These are phyloP conservation scores for Podila horticola DNA, from an alignment of 192 early-diverging fungal species.

Conservation along the genomic window DNA sequence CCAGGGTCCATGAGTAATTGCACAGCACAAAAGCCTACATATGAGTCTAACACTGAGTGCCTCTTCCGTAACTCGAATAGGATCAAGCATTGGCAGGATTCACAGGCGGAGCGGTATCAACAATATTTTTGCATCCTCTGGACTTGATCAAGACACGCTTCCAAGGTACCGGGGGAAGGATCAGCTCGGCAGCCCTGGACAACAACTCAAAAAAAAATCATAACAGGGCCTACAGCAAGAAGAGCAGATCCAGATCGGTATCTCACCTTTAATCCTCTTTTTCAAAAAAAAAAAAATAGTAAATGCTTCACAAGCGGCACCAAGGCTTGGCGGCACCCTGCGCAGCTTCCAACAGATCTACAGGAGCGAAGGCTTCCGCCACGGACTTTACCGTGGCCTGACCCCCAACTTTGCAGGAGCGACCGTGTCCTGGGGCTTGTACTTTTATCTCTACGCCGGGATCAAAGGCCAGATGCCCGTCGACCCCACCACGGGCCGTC, in stretches of 20 bases:
- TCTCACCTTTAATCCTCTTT: neutral
- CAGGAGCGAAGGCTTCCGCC: slow-evolving; percentile 65
- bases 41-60: neutral
- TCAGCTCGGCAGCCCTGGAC: too few relatives aligned
- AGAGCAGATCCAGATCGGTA: neutral
- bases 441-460: slow-evolving; percentile 89
- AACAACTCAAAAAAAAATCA: too few relatives aligned
- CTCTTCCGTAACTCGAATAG: slow-evolving; percentile 23
- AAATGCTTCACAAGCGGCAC: slow-evolving; percentile 64
- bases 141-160: slow-evolving; percentile 94
- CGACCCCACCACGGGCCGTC: slow-evolving; percentile 57
- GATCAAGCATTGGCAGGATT: slow-evolving; percentile 95
- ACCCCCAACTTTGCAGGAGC: slow-evolving; percentile 91
- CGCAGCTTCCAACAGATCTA: slow-evolving; percentile 70
- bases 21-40: neutral
- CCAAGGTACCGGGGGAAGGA: slow-evolving; percentile 66
- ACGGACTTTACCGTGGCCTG: slow-evolving; percentile 92
- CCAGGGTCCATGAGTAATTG: neutral
- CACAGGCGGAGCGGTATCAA: slow-evolving; percentile 84
- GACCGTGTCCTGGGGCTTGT: slow-evolving; percentile 95
- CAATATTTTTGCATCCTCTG: slow-evolving; percentile 87
- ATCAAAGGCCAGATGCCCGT: slow-evolving; percentile 75
- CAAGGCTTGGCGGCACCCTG: slow-evolving; percentile 72
- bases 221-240: too few relatives aligned
- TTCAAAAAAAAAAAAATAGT: slow-evolving; percentile 16